Evolutionary conservation across 169 alveolate species (phyloP).

Genomic region (Plasmodium gaboni): DNA sequence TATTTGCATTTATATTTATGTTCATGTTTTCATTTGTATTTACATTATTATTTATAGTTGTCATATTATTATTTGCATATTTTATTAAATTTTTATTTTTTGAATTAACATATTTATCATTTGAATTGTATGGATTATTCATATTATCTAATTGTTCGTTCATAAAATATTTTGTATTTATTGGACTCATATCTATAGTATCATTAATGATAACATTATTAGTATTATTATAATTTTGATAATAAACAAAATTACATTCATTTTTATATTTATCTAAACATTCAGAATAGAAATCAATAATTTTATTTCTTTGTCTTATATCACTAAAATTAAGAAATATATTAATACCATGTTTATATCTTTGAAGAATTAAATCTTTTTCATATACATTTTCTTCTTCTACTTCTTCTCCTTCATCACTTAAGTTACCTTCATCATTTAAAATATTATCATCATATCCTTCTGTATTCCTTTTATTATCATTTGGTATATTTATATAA

Average conservation of each 20-base stretch:
- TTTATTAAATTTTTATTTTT: conserved; percentile 24
- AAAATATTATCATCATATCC: conserved; percentile 45
- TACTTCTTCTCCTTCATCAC: conserved; percentile 67
- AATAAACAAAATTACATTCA: conserved; percentile 80
- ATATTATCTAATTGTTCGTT: conserved; percentile 12
- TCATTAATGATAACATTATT: conserved; percentile 50
- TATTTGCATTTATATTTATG: not conserved
- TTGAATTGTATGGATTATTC: conserved; percentile 8
- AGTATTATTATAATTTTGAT: conserved; percentile 76
- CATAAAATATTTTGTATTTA: not conserved
- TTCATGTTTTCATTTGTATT: not conserved
- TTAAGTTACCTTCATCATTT: conserved; percentile 44
- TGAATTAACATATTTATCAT: conserved; percentile 11
- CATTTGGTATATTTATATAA: not conserved
- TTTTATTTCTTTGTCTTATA: not conserved
- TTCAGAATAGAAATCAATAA: conserved; percentile 84
- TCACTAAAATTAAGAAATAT: conserved; percentile 23
- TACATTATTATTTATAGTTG: not conserved
- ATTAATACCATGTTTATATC: conserved; percentile 72
- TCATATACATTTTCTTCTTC: conserved; percentile 62
- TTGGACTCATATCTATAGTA: conserved; percentile 17
- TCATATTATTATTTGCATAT: not conserved
- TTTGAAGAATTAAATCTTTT: conserved; percentile 60
- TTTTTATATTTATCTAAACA: conserved; percentile 82
- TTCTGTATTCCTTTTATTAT: conserved; percentile 53